phyloP scores from a whole-genome alignment of 2,329 filamentous ascomycete species.

The Cordyceps cateniannulata region DNA sequence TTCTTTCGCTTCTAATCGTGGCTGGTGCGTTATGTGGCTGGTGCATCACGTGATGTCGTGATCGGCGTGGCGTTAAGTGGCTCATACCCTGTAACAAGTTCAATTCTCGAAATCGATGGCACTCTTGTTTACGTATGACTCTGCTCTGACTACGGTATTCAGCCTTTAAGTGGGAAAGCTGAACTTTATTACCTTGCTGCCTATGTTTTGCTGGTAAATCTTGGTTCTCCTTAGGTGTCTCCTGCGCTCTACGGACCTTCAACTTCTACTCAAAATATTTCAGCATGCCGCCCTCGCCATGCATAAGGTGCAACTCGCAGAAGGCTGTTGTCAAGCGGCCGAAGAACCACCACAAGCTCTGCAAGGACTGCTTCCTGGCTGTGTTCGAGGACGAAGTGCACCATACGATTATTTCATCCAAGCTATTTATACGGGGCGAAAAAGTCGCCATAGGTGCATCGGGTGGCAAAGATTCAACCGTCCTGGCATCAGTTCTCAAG shows the following conservation, averaged over 20 bases:
- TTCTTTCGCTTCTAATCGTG: conserved; percentile 11
- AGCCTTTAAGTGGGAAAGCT: not conserved
- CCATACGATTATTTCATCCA: conserved; percentile 76
- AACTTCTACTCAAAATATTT: not conserved
- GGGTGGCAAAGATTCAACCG: conserved; percentile 95
- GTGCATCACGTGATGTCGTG: conserved; percentile 11
- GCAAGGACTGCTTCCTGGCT: conserved; percentile 77
- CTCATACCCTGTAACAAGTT: conserved; percentile 9
- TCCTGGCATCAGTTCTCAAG: conserved; percentile 89
- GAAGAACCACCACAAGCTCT: conserved; percentile 92
- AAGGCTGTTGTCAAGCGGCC: conserved; percentile 87
- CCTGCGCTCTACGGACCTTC: not conserved
- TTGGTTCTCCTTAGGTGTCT: not conserved
- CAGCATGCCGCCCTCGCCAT: conserved; percentile 69
- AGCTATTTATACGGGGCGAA: conserved; percentile 79
- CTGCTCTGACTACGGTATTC: not conserved
- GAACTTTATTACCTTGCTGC: not conserved
- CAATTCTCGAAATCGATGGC: not conserved
- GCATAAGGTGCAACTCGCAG: conserved; percentile 67
- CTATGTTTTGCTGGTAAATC: not conserved
- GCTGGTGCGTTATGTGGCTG: conserved; percentile 12
- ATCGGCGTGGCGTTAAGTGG: not conserved
- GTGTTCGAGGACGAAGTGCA: conserved; percentile 93
- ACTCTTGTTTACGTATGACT: not conserved
- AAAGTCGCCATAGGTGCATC: conserved; percentile 90